These are phyloP conservation scores for Nicotiana obtusifolia DNA, from an alignment of 257 asterid genomes.

Conservation along the genomic window DNA sequence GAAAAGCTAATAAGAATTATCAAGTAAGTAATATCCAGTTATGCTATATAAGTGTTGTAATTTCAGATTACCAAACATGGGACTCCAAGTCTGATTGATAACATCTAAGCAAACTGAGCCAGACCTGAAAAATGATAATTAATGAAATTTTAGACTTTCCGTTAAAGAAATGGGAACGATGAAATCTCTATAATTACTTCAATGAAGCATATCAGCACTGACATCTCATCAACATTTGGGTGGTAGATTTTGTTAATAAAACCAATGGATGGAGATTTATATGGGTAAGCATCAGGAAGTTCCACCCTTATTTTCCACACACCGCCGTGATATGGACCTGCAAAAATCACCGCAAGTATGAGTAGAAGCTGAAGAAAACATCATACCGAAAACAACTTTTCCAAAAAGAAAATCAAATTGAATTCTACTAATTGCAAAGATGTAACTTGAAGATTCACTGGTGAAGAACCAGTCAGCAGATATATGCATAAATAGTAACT, in stretches of 20 bases:
- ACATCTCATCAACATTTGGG: slow-evolving; percentile 98
- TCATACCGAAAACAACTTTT: not conserved
- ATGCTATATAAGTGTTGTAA: not conserved
- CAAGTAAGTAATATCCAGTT: not conserved
- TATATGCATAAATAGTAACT: not conserved
- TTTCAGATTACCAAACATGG: slow-evolving; percentile 77
- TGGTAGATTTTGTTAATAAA: slow-evolving; percentile 90
- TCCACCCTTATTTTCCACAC: slow-evolving; percentile 98
- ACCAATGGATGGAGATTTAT: slow-evolving; percentile 96
- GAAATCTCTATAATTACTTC: not conserved
- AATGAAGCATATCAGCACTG: slow-evolving; percentile 18
- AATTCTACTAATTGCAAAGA: not conserved
- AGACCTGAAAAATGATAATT: slow-evolving; percentile 54
- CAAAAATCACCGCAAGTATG: slow-evolving; percentile 16
- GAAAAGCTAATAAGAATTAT: not conserved
- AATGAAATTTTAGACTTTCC: not conserved
- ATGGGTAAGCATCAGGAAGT: slow-evolving; percentile 97
- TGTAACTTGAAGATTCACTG: not conserved
- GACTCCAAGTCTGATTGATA: slow-evolving; percentile 98
- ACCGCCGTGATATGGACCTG: slow-evolving; percentile 96
- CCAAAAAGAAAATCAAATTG: not conserved
- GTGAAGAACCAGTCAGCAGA: not conserved
- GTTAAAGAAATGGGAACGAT: not conserved
- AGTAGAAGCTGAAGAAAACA: not conserved
- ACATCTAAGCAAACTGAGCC: slow-evolving; percentile 98